Conservation (phyloP, 1,139 yeast species). For the Kodamaea plutei region DNA sequence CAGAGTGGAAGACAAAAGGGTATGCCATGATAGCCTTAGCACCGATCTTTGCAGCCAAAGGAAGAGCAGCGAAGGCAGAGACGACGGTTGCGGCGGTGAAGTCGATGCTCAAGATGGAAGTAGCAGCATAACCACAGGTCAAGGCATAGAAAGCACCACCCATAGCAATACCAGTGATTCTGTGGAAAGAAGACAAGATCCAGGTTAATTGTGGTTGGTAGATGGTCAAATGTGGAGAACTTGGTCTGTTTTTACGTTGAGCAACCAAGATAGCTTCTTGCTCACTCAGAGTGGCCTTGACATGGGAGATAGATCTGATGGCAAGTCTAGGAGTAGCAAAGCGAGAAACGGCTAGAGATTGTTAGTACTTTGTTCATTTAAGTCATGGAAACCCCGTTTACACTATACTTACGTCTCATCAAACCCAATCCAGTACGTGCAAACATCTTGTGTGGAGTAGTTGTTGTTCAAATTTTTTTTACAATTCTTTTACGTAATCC, state of each 20-base stretch:
- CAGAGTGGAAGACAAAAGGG: slow-evolving; percentile 83
- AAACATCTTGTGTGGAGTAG: no score
- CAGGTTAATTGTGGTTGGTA: slow-evolving; percentile 88
- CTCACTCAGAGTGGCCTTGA: slow-evolving; percentile 56
- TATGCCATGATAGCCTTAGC: slow-evolving; percentile 68
- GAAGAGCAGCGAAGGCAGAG: slow-evolving; percentile 52
- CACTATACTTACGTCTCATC: slow-evolving; percentile 17
- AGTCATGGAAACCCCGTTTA: no score
- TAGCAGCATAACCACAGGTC: slow-evolving; percentile 70
- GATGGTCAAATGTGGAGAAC: slow-evolving; percentile 85
- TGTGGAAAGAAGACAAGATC: slow-evolving; percentile 76
- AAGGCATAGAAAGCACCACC: slow-evolving; percentile 77
- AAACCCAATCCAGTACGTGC: slow-evolving; percentile 17
- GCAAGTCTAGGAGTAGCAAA: slow-evolving; percentile 4
- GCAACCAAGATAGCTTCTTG: slow-evolving; percentile 69
- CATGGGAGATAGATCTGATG: slow-evolving; percentile 46
- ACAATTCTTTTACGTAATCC: slow-evolving; percentile 2
- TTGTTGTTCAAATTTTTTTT: slow-evolving; percentile 5
- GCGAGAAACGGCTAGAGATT: slow-evolving; percentile 3
- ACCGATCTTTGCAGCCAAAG: slow-evolving; percentile 55
- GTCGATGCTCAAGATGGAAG: slow-evolving; percentile 59
- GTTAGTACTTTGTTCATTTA: no score
- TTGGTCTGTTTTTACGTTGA: slow-evolving; percentile 86
- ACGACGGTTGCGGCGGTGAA: slow-evolving; percentile 64
- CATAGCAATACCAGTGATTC: slow-evolving; percentile 82